Conservation (phyloP, 306 rosid genomes). For the Dryas drummondii region DNA sequence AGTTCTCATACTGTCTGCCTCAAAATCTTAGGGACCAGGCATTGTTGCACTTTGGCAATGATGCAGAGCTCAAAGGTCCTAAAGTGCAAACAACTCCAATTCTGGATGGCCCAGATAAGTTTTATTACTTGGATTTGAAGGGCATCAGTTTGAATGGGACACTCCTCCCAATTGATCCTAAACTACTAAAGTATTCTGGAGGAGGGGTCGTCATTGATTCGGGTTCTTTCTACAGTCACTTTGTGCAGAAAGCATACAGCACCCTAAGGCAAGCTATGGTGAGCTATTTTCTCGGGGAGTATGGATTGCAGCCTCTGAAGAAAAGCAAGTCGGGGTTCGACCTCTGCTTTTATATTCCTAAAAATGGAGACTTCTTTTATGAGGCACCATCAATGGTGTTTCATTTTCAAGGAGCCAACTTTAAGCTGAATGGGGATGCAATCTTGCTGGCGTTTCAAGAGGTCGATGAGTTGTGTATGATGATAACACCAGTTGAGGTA, state of each 20-base stretch:
- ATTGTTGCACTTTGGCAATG: background rate
- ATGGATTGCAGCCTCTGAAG: background rate
- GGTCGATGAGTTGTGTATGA: background rate
- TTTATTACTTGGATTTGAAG: background rate
- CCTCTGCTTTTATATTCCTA: background rate
- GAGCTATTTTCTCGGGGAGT: background rate
- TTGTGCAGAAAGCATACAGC: background rate
- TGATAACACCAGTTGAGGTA: background rate
- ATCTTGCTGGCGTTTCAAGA: background rate
- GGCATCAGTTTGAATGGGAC: background rate
- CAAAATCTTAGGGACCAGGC: too few species aligned
- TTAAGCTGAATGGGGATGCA: background rate
- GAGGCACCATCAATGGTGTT: background rate
- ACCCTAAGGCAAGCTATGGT: background rate
- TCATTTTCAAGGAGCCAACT: background rate
- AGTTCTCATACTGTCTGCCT: too few species aligned
- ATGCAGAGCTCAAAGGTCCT: background rate
- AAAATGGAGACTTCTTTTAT: background rate
- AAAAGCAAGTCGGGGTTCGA: background rate
- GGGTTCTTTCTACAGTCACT: background rate
- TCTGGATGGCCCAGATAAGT: background rate
- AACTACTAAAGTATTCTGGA: background rate
- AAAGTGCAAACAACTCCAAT: background rate
- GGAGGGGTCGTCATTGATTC: slow-evolving; percentile 1
- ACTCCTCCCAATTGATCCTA: background rate